Base-by-base conservation (phyloP, 371 early-diverging fungal genomes). In the Rhizopus delemar region DNA sequence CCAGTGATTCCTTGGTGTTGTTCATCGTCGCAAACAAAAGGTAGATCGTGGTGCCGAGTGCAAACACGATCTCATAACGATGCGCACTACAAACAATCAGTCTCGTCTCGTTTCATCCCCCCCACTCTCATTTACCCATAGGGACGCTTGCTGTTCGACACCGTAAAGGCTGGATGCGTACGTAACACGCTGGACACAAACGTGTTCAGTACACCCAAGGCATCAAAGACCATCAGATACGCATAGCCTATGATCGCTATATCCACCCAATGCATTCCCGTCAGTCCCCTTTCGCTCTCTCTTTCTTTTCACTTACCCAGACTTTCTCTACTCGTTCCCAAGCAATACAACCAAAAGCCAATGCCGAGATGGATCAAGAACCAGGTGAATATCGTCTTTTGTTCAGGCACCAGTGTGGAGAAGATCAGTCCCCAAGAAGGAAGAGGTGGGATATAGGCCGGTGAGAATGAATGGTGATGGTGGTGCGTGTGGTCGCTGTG, bases 21-120 rank as follows among this genome's bases (percentile, higher is more conserved):
- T 85, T 79, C 84, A 87, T 85, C 3, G 84, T 84, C n/a, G 75
- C 81, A 64, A 85, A 87, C 41, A 87, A 59, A 28, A 87, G 67
- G 58, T 80, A 87, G 43, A 87, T 80, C 7, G 79, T 78, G 15
- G 73, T 83, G 22, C 75, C 81, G 58, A 87, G 53, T 1, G 84
- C 84, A 76, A 85, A 81, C 33, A 87, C 70, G 49, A 86, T 71
- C 56, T 85, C 86, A 51, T 76, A 80, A 34, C 87, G 77, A 52
- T 81, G 80, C 6, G 84, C 77, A 2, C 86, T 84, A 45, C 28
- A 46, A 4, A 11, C 8, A 50, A 39, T 29, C 29, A 43, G 5
- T 5, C 51, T 15, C 11, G 13, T 9, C 13, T 41, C 43, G 2
- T 28, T 28, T 32, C 33, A 6, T 46, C 35, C 11, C 35, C 34